These are phyloP conservation scores for Penicillium sp. DNA, from an alignment of 2,329 filamentous ascomycete genomes.

Conservation along the genomic window DNA sequence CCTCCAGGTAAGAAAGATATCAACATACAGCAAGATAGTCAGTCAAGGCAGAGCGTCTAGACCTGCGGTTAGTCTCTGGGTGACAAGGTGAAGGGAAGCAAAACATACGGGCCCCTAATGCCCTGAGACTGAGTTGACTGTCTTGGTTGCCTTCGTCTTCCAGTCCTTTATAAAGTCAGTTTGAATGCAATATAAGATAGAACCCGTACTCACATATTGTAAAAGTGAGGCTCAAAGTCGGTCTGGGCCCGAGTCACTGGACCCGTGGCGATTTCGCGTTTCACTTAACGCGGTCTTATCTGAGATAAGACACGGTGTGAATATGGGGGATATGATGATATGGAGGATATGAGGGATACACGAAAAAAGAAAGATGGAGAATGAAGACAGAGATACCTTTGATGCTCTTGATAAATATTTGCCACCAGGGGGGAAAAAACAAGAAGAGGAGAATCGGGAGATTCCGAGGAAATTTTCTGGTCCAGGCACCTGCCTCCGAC, in stretches of 20 bases:
- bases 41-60: slow-evolving; percentile 62
- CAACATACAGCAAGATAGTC: slow-evolving; percentile 62
- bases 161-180: slow-evolving; percentile 22
- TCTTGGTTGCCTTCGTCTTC: slow-evolving; percentile 25
- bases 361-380: neutral
- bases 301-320: neutral
- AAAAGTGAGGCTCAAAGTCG: neutral
- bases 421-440: neutral
- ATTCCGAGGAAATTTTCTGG: slow-evolving; percentile 21
- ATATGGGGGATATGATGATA: slow-evolving; percentile 1
- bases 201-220: neutral
- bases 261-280: slow-evolving; percentile 42
- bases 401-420: neutral
- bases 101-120: slow-evolving; percentile 47
- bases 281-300: slow-evolving; percentile 41
- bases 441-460: neutral
- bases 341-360: neutral
- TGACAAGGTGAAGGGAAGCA: neutral
- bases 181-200: neutral
- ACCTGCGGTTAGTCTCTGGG: slow-evolving; percentile 16
- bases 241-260: slow-evolving; percentile 27
- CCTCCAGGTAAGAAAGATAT: neutral
- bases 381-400: neutral
- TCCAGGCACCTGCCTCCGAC: slow-evolving; percentile 19
- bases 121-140: slow-evolving; percentile 17